A percentile compares a stretch with the other conserved stretches of the same genome.
These are phyloP conservation scores for Aspergillus fructus DNA, from an alignment of 2,329 filamentous ascomycete genomes.

Conservation along the genomic window DNA sequence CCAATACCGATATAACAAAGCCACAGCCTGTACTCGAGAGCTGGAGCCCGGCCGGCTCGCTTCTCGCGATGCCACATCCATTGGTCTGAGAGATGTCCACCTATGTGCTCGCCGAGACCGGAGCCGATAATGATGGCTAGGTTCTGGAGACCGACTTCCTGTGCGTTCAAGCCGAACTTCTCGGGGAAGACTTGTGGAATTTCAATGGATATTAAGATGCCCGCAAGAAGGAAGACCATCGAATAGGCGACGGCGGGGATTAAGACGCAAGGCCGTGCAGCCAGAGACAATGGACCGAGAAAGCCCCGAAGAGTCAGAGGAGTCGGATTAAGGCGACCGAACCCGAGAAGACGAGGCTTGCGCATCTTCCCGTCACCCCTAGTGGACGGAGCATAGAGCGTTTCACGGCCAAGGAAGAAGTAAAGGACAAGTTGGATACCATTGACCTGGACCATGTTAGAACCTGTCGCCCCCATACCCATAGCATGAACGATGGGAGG, in stretches of 20 bases:
- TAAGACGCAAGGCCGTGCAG: conserved; percentile 47
- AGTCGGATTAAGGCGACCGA: conserved; percentile 19
- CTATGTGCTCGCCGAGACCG: conserved; percentile 60
- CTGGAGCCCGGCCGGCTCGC: no score
- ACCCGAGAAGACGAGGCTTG: no score
- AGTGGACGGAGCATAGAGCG: no score
- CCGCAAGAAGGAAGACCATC: conserved; percentile 58
- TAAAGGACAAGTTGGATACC: no score
- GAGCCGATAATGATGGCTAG: conserved; percentile 59
- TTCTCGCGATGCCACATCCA: conserved; percentile 24
- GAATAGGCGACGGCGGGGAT: conserved; percentile 55
- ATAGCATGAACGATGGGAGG: no score
- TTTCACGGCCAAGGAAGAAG: no score
- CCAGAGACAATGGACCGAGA: conserved; percentile 49
- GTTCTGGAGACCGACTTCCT: conserved; percentile 61
- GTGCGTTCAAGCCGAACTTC: conserved; percentile 57
- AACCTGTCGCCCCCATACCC: no score
- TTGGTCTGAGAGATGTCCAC: conserved; percentile 55
- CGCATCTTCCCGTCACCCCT: no score
- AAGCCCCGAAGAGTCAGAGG: conserved; percentile 53
- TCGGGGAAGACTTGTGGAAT: conserved; percentile 57
- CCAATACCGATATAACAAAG: no score
- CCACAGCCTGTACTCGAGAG: no score
- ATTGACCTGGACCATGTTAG: not conserved
- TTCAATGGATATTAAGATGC: conserved; percentile 57